Evolutionary conservation across 2,329 filamentous ascomycete genomes (phyloP), one percentile per base, ranked within the genome.

Genomic region (Myriosclerotinia scirpicola): DNA sequence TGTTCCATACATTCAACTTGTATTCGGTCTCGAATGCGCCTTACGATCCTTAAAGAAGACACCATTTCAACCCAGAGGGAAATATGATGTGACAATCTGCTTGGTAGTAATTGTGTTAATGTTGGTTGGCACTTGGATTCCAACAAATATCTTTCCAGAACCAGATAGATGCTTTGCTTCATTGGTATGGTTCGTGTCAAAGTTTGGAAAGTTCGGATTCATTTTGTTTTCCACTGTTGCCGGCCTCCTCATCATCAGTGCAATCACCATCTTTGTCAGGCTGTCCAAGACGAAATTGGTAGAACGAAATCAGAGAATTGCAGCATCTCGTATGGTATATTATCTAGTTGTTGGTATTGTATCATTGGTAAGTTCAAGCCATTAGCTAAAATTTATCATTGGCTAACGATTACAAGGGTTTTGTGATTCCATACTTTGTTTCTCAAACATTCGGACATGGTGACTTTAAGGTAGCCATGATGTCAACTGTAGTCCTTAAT

Each of bases 261-360:
- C 81, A n/a, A 73, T 82, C 15, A 76, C 83, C 36, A 83, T 90
- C 60, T 88, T 85, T 73, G 75, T 84, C 50, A 84, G 83, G 68
- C 78, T 91, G 34, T 83, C 82, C 70, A 81, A 81, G 44, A 83
- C 81, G 67, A 78, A 81, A 17, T 79, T 81, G 20, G 81, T 90
- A 61, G 85, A 87, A 50, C 79, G 82, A 26, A 80, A 82, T 20
- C 86, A 90, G 75, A 80, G 88, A 56, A 82, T 87, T 67, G 81
- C 85, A 44, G 88, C 88, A 5, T 90, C 88, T 8, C 82, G 86
- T 68, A 90, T 90, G 86, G 85, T 89, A 14, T 91, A 89, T 75
- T 90, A 88, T 74, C 79, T 76, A 69, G 76, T 82, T 1, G 75
- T 89, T 63, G 85, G 82, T 20, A 78, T 86, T 65, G 76, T 84